phyloP scores from a whole-genome alignment of 331 rosid genomes.

The Ulmus americana region DNA sequence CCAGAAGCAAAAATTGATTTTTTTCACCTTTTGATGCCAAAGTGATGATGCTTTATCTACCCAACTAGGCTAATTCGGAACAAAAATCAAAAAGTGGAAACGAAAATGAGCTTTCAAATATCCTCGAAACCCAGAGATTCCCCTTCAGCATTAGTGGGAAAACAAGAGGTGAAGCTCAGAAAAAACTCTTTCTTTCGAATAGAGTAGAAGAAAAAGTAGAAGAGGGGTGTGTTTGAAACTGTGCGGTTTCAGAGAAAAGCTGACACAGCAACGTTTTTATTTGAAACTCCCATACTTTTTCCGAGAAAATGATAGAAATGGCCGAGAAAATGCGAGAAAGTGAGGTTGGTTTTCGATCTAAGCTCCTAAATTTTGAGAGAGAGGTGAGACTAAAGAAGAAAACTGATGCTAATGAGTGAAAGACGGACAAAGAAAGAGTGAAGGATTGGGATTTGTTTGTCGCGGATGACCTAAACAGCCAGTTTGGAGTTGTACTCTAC shows the following conservation, averaged over 20 bases:
- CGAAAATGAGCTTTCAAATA: slow-evolving; percentile 34
- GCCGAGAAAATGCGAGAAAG: slow-evolving; percentile 37
- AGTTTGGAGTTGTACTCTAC: slow-evolving; percentile 20
- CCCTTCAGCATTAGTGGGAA: slow-evolving; percentile 44
- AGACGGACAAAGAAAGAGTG: neutral
- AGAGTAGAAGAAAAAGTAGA: neutral
- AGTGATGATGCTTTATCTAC: slow-evolving; percentile 42
- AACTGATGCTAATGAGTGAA: slow-evolving; percentile 8
- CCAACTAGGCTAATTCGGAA: slow-evolving; percentile 15
- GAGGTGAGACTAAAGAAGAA: slow-evolving; percentile 4
- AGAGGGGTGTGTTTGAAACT: slow-evolving; percentile 14
- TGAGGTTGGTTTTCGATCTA: slow-evolving; percentile 31
- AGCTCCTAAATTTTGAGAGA: slow-evolving; percentile 8
- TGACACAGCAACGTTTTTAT: slow-evolving; percentile 33
- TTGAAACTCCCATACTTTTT: slow-evolving; percentile 27
- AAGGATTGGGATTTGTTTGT: slow-evolving; percentile 18
- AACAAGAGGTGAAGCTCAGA: slow-evolving; percentile 16
- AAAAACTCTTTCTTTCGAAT: neutral
- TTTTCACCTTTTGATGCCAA: slow-evolving; percentile 32
- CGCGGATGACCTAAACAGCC: slow-evolving; percentile 27
- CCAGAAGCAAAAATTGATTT: slow-evolving; percentile 10
- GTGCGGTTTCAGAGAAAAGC: slow-evolving; percentile 40
- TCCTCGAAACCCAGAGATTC: slow-evolving; percentile 49
- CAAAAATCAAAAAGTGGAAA: neutral
- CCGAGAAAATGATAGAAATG: slow-evolving; percentile 24